Evolutionary conservation across 164 flowering plant species (phyloP), one percentile per base, ranked within the genome.

Genomic region (Dillenia suffruticosa): DNA sequence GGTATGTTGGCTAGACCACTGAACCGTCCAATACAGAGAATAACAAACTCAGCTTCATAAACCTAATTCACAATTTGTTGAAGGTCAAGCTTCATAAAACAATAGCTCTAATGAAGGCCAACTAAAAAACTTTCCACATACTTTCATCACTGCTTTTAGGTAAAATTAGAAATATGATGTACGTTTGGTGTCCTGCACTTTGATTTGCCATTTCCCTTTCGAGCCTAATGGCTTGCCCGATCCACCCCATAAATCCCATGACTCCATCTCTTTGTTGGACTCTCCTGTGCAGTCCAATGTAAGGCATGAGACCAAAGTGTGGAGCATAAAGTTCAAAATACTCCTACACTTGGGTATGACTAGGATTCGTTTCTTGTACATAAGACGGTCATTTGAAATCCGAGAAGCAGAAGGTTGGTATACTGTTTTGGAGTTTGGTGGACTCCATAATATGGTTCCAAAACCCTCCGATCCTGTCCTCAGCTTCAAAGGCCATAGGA

Each of bases 301-400:
- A 64, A 1, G 15, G 63, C 16, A 70, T 55, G 54, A 84, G 54
- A 49, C 68, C 67, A 51, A 77, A 81, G 32, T 73, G 77, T 13
- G 32, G 51, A 2, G 84, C 85, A 46, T 81, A 83, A 1, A 82
- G 70, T 26, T 70, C 59, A 8, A 86, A 2, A n/a, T 89, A 89
- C 14, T 77, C 82, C 44, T 74, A 13, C 7, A 86, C 86, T 60
- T 80, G 74, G 9, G 64, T n/a, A 2, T 71, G 66, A 44, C 16
- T 32, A 9, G 96, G 96, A 55, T 68, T 83, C 0, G 32, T 68
- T 12, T 74, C 77, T 17, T 68, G 13, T 13, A 82, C 79, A 0
- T 72, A 59, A 47, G 69, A 12, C 15, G 95, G 90, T 92, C 92
- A 88, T 13, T 87, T 81, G 44, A 78, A 84, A 61, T 88, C 96